phyloP scores from a whole-genome alignment of 345 rosid genomes.

The Clarkia xantiana region DNA sequence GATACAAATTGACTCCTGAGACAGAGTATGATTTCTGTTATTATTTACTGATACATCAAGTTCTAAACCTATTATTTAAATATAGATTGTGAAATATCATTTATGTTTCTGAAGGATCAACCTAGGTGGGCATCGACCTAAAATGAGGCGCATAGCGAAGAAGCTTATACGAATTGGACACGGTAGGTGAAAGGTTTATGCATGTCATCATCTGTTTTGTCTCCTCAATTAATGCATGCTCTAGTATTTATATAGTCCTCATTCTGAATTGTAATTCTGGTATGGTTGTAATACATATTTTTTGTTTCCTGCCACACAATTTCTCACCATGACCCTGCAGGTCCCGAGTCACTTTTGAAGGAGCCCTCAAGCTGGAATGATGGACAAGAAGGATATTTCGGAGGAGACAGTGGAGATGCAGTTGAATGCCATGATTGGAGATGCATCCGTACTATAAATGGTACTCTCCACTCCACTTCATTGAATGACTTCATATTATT shows the following conservation, averaged over 20 bases:
- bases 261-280: no score
- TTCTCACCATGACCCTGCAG: constrained; percentile 16
- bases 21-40: constrained; percentile 41
- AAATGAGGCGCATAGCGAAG: constrained; percentile 75
- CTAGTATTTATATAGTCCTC: no score
- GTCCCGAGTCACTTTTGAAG: constrained; percentile 71
- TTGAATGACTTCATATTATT: background rate
- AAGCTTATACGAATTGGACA: constrained; percentile 80
- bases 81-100: background rate
- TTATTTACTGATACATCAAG: no score
- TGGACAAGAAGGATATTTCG: constrained; percentile 24
- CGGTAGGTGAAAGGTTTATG: constrained; percentile 26
- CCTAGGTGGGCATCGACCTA: constrained; percentile 78
- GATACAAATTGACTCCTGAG: constrained; percentile 69
- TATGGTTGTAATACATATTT: no score
- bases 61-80: no score
- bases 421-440: constrained; percentile 79
- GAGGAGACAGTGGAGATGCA: constrained; percentile 71
- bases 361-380: constrained; percentile 47
- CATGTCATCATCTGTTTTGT: no score
- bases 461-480: constrained; percentile 19
- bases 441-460: constrained; percentile 75
- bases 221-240: no score
- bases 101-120: constrained; percentile 36
- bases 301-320: no score